Conservation (phyloP, 2,329 filamentous ascomycete genomes). For the Saccharata proteae region DNA sequence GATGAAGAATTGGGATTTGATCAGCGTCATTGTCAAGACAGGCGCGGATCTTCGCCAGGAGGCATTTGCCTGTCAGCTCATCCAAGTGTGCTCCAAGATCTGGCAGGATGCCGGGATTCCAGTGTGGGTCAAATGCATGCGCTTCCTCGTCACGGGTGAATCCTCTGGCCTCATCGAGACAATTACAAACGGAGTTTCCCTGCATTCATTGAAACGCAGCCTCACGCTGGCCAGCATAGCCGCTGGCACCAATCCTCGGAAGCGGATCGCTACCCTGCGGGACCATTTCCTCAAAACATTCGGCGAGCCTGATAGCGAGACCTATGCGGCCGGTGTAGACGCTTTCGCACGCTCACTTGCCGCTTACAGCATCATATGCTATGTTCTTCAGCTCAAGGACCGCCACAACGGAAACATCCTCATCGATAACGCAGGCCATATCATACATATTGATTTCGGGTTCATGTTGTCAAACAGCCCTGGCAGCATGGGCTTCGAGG, state of each 20-base stretch:
- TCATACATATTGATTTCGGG: slow-evolving; percentile 80
- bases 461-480: slow-evolving; percentile 85
- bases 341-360: slow-evolving; percentile 73
- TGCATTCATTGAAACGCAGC: slow-evolving; percentile 74
- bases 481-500: slow-evolving; percentile 73
- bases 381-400: slow-evolving; percentile 74
- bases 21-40: slow-evolving; percentile 81
- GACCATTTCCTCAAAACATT: slow-evolving; percentile 76
- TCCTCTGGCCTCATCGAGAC: slow-evolving; percentile 77
- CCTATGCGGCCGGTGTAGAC: slow-evolving; percentile 60
- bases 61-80: slow-evolving; percentile 77
- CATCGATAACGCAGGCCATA: slow-evolving; percentile 75
- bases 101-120: slow-evolving; percentile 63
- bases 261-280: slow-evolving; percentile 65
- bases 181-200: slow-evolving; percentile 77
- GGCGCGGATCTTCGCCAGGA: slow-evolving; percentile 73
- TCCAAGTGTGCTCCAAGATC: slow-evolving; percentile 68
- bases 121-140: slow-evolving; percentile 85
- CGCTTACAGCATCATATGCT: slow-evolving; percentile 75
- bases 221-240: slow-evolving; percentile 65
- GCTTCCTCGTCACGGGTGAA: slow-evolving; percentile 74
- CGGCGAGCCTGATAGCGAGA: slow-evolving; percentile 54
- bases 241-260: slow-evolving; percentile 57
- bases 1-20: slow-evolving; percentile 82
- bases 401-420: slow-evolving; percentile 79